phyloP scores from a whole-genome alignment of 164 flowering plant genomes.

The Stephania cephalantha region DNA sequence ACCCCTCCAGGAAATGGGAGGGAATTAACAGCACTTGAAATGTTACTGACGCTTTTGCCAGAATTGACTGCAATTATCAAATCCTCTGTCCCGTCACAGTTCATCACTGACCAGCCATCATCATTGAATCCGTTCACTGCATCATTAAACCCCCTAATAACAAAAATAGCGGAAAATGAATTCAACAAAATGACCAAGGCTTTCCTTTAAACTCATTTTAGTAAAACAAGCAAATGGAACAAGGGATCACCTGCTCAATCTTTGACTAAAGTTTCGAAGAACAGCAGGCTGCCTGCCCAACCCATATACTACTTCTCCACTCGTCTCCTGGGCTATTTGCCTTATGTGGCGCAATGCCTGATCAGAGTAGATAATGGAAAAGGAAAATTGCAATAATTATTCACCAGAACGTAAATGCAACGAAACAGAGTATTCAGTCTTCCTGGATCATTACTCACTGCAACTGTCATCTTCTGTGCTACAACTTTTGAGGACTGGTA shows the following conservation, averaged over 20 bases:
- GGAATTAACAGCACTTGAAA: conserved; percentile 31
- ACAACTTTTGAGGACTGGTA: conserved; percentile 79
- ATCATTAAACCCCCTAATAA: conserved; percentile 82
- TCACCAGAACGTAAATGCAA: not conserved
- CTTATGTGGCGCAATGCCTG: conserved; percentile 70
- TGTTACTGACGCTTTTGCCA: conserved; percentile 39
- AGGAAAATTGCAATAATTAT: not conserved
- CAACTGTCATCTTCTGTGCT: conserved; percentile 77
- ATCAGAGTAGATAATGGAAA: not conserved
- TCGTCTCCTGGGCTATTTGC: conserved; percentile 82
- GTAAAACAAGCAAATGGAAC: conserved; percentile 2
- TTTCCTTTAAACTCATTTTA: not conserved
- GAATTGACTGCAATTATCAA: conserved; percentile 69
- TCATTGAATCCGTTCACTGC: conserved; percentile 87
- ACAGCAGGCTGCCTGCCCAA: conserved; percentile 88
- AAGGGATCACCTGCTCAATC: conserved; percentile 56
- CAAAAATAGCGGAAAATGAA: not conserved
- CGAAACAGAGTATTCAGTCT: not conserved
- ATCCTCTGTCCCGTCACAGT: conserved; percentile 74
- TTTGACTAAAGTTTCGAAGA: conserved; percentile 73
- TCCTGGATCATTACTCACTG: conserved; percentile 39
- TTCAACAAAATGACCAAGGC: no score
- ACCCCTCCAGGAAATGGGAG: conserved; percentile 60
- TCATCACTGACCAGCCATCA: conserved; percentile 84
- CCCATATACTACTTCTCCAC: conserved; percentile 76